Conservation (phyloP, 768 basidiomycete species). For the Lactifluus volemus region DNA sequence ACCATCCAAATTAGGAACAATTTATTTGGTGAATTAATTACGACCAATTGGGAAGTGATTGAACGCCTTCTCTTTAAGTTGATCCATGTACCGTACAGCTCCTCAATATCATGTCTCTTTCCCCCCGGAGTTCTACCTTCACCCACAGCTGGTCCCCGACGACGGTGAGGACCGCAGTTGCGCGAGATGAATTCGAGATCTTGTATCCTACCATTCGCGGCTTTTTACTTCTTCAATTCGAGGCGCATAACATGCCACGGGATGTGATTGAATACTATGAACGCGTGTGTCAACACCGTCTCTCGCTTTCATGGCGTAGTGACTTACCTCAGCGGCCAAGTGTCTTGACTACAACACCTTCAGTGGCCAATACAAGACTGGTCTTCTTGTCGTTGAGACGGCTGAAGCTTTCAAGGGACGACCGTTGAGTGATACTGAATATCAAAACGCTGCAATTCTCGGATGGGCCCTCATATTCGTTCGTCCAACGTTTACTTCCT, state of each 20-base stretch:
- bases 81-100: too few relatives aligned
- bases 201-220: conserved; percentile 64
- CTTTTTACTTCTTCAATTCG: conserved; percentile 64
- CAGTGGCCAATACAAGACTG: conserved; percentile 90
- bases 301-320: neutral
- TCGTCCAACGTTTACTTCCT: conserved; percentile 26
- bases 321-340: conserved; percentile 31
- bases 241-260: conserved; percentile 64
- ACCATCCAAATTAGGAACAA: too few relatives aligned
- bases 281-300: conserved; percentile 40
- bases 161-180: neutral
- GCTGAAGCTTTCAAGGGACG: conserved; percentile 78
- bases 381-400: conserved; percentile 89
- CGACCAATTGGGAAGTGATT: neutral
- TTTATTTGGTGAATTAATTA: neutral
- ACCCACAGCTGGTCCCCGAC: neutral
- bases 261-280: conserved; percentile 83
- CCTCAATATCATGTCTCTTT: neutral
- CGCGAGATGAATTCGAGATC: conserved; percentile 7
- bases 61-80: neutral
- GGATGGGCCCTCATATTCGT: conserved; percentile 97
- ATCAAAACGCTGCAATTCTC: conserved; percentile 76
- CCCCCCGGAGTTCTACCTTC: neutral
- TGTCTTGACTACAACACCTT: conserved; percentile 89
- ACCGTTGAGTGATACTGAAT: conserved; percentile 69